Conservation (phyloP, 1,139 yeast species). For the Candida buenavistaensis region DNA sequence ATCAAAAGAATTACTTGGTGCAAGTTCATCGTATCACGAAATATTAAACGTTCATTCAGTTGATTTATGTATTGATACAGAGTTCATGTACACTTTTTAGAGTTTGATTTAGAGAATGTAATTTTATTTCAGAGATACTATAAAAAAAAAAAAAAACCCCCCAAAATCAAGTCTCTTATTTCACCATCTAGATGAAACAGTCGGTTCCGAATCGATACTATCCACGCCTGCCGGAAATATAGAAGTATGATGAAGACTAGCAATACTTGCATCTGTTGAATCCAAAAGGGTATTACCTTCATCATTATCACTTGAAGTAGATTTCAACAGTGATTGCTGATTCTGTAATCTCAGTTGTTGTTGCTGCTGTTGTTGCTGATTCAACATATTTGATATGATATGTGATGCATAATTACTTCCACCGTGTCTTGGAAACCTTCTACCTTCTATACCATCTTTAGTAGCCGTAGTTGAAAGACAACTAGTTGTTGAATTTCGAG, state of each 20-base stretch:
- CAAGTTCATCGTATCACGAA: conserved; percentile 44
- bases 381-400: conserved; percentile 33
- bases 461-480: conserved; percentile 72
- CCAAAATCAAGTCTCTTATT: background rate
- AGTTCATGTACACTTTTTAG: conserved; percentile 14
- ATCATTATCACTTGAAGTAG: conserved; percentile 1
- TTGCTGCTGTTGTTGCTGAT: conserved; percentile 19
- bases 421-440: conserved; percentile 48
- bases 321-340: conserved; percentile 1
- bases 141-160: no score
- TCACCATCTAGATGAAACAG: background rate
- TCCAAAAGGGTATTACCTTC: conserved; percentile 3
- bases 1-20: conserved; percentile 40
- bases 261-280: conserved; percentile 8
- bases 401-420: conserved; percentile 38
- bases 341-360: conserved; percentile 5
- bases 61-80: conserved; percentile 27
- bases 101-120: no score
- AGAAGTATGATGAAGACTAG: conserved; percentile 8
- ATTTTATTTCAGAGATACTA: no score
- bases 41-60: conserved; percentile 42
- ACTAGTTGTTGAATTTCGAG: conserved; percentile 63
- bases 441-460: conserved; percentile 71
- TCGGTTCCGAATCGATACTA: conserved; percentile 2
- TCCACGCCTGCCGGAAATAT: conserved; percentile 2